Conservation (phyloP, 140 eudicot species). For the Cichorium intybus region DNA sequence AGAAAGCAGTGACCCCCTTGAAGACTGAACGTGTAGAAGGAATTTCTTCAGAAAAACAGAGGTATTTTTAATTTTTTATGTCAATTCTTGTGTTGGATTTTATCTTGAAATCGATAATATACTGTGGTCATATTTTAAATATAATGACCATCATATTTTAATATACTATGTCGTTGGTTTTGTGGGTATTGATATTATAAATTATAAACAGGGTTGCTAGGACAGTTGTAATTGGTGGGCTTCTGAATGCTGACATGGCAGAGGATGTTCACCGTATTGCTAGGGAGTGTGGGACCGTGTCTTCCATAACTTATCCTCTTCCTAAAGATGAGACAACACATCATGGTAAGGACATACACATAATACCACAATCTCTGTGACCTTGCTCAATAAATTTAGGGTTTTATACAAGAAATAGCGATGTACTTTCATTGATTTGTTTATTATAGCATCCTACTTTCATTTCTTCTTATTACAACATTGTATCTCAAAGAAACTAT, state of each 20-base stretch:
- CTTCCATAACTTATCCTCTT: conserved; percentile 85
- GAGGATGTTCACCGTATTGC: conserved; percentile 68
- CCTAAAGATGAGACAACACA: conserved; percentile 68
- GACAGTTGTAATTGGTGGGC: conserved; percentile 84
- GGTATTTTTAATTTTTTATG: conserved; percentile 29
- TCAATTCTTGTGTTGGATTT: conserved; percentile 4
- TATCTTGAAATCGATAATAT: neutral
- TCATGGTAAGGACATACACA: conserved; percentile 58
- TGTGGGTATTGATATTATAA: conserved; percentile 10
- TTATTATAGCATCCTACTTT: too few relatives aligned
- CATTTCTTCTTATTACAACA: too few relatives aligned
- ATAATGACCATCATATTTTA: neutral
- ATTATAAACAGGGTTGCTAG: conserved; percentile 74
- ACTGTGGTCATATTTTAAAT: neutral
- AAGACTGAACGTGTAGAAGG: conserved; percentile 42
- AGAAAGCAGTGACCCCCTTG: conserved; percentile 26
- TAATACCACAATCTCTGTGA: too few relatives aligned
- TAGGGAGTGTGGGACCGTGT: conserved; percentile 69
- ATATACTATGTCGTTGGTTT: neutral
- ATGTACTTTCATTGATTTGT: too few relatives aligned
- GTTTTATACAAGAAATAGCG: too few relatives aligned
- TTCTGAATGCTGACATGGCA: conserved; percentile 62
- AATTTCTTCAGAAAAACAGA: conserved; percentile 66
- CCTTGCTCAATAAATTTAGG: too few relatives aligned
- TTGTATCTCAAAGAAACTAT: too few relatives aligned